phyloP scores from a whole-genome alignment of 257 asterid genomes.

The Handroanthus guayacan region DNA sequence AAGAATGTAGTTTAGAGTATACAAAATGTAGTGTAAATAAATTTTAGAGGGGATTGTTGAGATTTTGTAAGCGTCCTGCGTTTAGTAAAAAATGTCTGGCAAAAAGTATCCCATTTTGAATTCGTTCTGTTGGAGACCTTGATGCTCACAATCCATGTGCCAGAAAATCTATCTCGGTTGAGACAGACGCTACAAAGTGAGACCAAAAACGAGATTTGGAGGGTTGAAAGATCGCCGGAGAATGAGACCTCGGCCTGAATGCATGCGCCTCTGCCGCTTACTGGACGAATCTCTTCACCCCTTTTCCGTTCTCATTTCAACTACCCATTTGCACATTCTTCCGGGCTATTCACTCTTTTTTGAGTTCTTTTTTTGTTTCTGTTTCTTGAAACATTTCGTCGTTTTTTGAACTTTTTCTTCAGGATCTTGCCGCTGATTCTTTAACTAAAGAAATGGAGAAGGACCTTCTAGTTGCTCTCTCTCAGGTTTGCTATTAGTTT shows the following conservation, averaged over 20 bases:
- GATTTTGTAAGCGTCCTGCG: too few species aligned
- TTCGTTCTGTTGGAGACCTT: too few species aligned
- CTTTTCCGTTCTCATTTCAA: slow-evolving; percentile 44
- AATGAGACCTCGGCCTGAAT: slow-evolving; percentile 50
- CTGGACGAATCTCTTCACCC: slow-evolving; percentile 53
- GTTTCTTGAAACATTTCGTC: not conserved
- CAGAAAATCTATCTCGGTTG: too few species aligned
- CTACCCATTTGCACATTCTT: not conserved
- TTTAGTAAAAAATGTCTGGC: too few species aligned
- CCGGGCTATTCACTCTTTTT: not conserved
- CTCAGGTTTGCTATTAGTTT: slow-evolving; percentile 52
- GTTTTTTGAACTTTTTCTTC: slow-evolving; percentile 25
- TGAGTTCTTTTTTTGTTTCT: not conserved
- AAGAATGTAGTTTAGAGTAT: too few species aligned
- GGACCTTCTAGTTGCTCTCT: slow-evolving; percentile 66
- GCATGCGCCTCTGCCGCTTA: slow-evolving; percentile 56
- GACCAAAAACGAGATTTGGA: not conserved
- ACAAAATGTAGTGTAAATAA: too few species aligned
- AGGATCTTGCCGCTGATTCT: slow-evolving; percentile 51
- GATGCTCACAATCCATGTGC: too few species aligned
- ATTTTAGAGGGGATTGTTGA: too few species aligned
- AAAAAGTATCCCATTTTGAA: too few species aligned
- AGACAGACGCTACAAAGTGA: too few species aligned
- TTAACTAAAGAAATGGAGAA: slow-evolving; percentile 58
- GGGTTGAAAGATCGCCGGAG: slow-evolving; percentile 30